phyloP scores from a whole-genome alignment of 257 asterid genomes.

The Ligustrum vulgare region DNA sequence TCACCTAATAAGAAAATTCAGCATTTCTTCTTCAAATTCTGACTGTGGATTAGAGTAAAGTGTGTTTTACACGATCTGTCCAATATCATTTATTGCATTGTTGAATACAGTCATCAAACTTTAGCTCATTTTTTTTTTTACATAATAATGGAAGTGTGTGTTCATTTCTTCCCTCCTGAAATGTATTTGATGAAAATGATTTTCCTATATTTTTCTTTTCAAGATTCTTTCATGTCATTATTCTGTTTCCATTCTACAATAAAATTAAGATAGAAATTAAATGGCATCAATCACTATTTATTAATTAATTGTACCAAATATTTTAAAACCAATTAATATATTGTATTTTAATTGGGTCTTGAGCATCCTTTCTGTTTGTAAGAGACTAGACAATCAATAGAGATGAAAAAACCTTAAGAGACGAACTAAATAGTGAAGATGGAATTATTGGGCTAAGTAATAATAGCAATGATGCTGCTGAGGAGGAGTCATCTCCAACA shows the following conservation, averaged over 20 bases:
- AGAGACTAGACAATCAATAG: too few relatives aligned
- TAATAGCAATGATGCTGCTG: too few relatives aligned
- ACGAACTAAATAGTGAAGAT: too few relatives aligned
- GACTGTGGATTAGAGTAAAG: background rate
- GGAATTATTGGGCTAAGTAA: too few relatives aligned
- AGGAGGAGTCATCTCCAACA: too few relatives aligned
- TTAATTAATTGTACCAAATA: background rate
- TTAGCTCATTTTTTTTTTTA: background rate
- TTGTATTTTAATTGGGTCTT: background rate
- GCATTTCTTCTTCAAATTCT: too few relatives aligned
- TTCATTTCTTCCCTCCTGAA: background rate
- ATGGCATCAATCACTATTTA: background rate
- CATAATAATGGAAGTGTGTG: background rate
- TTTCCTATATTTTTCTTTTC: background rate
- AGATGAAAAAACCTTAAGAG: too few relatives aligned
- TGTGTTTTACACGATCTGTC: background rate
- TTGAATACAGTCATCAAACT: background rate
- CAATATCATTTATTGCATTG: background rate
- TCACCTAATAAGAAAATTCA: too few relatives aligned
- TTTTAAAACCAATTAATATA: background rate
- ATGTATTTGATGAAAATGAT: background rate
- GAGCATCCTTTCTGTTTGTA: background rate
- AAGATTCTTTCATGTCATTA: constrained; percentile 3
- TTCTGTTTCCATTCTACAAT: constrained; percentile 4
- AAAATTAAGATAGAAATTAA: constrained; percentile 17